phyloP scores from a whole-genome alignment of 768 basidiomycete genomes.

The Russula virescens region DNA sequence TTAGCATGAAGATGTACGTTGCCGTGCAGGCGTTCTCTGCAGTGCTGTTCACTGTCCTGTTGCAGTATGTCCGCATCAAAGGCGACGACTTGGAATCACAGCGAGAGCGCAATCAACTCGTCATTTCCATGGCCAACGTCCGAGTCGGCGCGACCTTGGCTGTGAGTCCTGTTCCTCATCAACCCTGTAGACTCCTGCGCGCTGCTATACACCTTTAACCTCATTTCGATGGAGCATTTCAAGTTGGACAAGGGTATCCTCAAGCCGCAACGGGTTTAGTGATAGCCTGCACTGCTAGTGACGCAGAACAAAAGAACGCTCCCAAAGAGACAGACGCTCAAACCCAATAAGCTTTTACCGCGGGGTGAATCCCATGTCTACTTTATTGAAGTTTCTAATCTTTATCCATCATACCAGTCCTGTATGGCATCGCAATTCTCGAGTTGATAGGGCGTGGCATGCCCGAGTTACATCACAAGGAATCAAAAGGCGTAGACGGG shows the following conservation, averaged over 20 bases:
- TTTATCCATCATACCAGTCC: not conserved
- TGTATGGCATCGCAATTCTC: not conserved
- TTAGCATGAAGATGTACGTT: not conserved
- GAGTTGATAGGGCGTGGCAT: not conserved
- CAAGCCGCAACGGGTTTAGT: not conserved
- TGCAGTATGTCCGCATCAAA: not conserved
- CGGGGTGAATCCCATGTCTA: too few relatives aligned
- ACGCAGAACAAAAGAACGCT: not conserved
- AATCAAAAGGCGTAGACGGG: not conserved
- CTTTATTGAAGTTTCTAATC: too few relatives aligned
- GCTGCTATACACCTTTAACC: not conserved
- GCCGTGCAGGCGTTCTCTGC: not conserved
- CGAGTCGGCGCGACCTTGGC: not conserved
- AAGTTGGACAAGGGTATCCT: not conserved
- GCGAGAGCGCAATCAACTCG: slow-evolving; percentile 4
- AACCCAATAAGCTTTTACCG: too few relatives aligned
- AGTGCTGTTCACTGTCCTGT: not conserved
- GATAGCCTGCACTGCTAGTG: too few relatives aligned
- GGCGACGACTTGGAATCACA: not conserved
- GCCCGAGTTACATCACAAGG: too few relatives aligned
- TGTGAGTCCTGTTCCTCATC: not conserved
- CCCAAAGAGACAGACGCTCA: not conserved
- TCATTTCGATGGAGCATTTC: not conserved
- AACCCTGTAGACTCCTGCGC: not conserved
- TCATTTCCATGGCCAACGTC: not conserved